Percentiles rank a stretch among this genome's conserved stretches.
Conservation (phyloP, 257 asterid species). For the Solanum dulcamara region DNA sequence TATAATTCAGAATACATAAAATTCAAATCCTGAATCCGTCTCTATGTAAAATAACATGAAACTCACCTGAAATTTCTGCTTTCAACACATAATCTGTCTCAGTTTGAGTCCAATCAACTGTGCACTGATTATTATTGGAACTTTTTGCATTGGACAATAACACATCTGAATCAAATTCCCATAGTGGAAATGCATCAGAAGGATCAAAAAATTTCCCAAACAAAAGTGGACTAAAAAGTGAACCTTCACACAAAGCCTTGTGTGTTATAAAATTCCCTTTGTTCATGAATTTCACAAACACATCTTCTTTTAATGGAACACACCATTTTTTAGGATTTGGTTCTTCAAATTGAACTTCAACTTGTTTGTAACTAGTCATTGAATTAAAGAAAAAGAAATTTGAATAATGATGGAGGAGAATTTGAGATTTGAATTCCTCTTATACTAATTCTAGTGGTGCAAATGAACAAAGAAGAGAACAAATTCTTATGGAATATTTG, state of each 20-base stretch:
- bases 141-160: conserved; percentile 20
- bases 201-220: conserved; percentile 94
- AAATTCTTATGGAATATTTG: conserved; percentile 33
- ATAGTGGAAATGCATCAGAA: conserved; percentile 76
- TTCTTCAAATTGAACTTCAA: conserved; percentile 44
- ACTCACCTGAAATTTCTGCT: conserved; percentile 58
- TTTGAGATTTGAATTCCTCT: neutral
- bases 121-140: conserved; percentile 12
- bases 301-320: conserved; percentile 54
- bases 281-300: conserved; percentile 22
- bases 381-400: neutral
- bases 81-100: conserved; percentile 36
- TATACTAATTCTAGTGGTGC: neutral
- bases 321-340: conserved; percentile 56
- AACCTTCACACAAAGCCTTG: conserved; percentile 35
- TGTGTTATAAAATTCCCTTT: conserved; percentile 26
- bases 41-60: neutral
- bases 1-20: neutral
- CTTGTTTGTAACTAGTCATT: conserved; percentile 32
- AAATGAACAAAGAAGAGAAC: conserved; percentile 15
- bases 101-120: conserved; percentile 59
- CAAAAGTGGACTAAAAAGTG: conserved; percentile 57
- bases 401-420: neutral
- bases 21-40: neutral
- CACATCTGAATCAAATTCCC: conserved; percentile 64